phyloP scores from a whole-genome alignment of 1,139 yeast genomes.

The Hemisphaericaspora xylanilytica region DNA sequence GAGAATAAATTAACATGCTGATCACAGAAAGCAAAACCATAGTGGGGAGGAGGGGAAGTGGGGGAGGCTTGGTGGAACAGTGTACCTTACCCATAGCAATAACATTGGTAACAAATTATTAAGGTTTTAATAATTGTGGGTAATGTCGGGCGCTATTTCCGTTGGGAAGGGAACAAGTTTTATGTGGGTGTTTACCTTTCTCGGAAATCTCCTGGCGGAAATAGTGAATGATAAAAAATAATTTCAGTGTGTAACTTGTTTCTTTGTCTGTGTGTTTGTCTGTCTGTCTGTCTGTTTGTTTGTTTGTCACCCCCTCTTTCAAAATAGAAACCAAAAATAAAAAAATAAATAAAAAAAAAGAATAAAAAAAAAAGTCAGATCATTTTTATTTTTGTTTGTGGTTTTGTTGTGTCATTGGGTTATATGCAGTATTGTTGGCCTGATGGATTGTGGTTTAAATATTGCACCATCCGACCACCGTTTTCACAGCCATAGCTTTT shows the following conservation, averaged over 20 bases:
- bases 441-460: neutral
- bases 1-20: no score
- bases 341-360: neutral
- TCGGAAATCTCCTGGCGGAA: constrained; percentile 1
- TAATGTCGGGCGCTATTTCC: neutral
- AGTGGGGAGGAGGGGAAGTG: no score
- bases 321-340: no score
- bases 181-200: neutral
- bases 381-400: neutral
- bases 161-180: neutral
- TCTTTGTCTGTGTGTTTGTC: no score
- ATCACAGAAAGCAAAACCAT: no score
- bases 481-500: no score
- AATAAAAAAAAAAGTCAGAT: neutral
- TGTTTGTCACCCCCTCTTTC: no score
- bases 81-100: neutral
- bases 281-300: no score
- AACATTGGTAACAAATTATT: neutral
- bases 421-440: neutral
- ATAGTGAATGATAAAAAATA: neutral
- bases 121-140: neutral
- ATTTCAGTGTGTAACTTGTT: constrained; percentile 1
- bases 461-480: neutral
- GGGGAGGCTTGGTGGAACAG: no score
- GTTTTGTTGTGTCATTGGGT: neutral